phyloP scores from a whole-genome alignment of 2,329 filamentous ascomycete genomes.

The Epichloe amarillans region DNA sequence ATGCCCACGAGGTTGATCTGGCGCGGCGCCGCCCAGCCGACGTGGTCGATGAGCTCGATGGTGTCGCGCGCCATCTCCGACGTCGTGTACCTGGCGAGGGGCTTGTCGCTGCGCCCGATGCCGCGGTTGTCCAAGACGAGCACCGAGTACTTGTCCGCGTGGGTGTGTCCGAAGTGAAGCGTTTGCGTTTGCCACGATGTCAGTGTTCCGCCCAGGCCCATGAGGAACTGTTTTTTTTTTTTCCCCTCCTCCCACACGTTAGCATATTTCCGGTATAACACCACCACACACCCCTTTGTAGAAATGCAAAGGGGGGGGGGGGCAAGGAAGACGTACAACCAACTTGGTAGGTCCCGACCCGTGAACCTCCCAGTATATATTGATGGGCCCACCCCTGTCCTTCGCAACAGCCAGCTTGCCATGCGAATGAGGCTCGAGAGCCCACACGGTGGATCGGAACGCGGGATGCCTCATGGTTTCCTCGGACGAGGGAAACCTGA shows the following conservation, averaged over 20 bases:
- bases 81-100: conserved; percentile 64
- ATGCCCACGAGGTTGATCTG: conserved; percentile 60
- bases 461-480: conserved; percentile 53
- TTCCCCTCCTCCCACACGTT: too few relatives aligned
- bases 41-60: conserved; percentile 53
- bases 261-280: too few relatives aligned
- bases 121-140: conserved; percentile 77
- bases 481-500: conserved; percentile 30
- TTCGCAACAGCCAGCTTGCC: conserved; percentile 53
- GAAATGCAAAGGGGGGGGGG: too few relatives aligned
- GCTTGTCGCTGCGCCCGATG: conserved; percentile 69
- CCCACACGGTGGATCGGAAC: conserved; percentile 53
- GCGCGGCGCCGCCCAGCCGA: conserved; percentile 49
- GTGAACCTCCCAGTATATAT: conserved; percentile 70
- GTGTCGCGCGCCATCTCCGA: conserved; percentile 70
- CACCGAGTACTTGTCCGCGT: conserved; percentile 53
- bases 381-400: conserved; percentile 59
- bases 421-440: conserved; percentile 49
- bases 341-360: conserved; percentile 59
- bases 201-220: conserved; percentile 60
- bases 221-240: conserved; percentile 46
- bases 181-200: conserved; percentile 74
- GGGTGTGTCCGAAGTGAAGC: conserved; percentile 64
- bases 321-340: conserved; percentile 34
- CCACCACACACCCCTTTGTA: too few relatives aligned